Evolutionary conservation across 2,329 filamentous ascomycete species (phyloP).

Genomic region (Alternaria metachromatica): DNA sequence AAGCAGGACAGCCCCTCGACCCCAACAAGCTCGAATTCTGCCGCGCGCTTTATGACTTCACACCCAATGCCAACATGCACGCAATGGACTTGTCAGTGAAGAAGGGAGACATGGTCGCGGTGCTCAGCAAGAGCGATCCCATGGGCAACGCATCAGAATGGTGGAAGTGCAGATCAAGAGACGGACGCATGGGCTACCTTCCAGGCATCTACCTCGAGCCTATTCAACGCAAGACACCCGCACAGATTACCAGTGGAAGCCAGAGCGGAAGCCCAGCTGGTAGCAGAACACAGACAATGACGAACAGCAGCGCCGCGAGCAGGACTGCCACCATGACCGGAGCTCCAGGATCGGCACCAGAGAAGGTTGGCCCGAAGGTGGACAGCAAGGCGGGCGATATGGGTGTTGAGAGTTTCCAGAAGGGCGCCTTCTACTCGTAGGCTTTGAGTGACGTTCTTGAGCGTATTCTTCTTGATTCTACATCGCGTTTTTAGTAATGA

Average conservation of each 20-base stretch:
- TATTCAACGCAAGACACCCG: conserved; percentile 64
- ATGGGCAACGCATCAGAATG: conserved; percentile 92
- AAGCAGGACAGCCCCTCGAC: conserved; percentile 68
- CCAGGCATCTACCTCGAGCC: conserved; percentile 88
- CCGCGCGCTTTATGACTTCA: conserved; percentile 92
- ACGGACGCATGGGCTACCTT: conserved; percentile 89
- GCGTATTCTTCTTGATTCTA: conserved; percentile 18
- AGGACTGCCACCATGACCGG: conserved; percentile 55
- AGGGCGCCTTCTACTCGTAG: conserved; percentile 71
- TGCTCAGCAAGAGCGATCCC: conserved; percentile 90
- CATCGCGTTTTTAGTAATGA: conserved; percentile 5
- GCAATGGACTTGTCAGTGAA: conserved; percentile 89
- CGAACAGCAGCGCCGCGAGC: conserved; percentile 51
- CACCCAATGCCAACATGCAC: conserved; percentile 71
- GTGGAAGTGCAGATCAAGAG: conserved; percentile 93
- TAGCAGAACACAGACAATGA: conserved; percentile 64
- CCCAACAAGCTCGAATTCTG: conserved; percentile 95
- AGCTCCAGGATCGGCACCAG: conserved; percentile 52
- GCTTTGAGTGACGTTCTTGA: conserved; percentile 3
- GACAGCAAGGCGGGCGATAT: conserved; percentile 69
- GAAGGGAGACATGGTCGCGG: conserved; percentile 94
- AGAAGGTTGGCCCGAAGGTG: conserved; percentile 54
- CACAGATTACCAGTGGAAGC: conserved; percentile 53
- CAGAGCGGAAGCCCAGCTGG: conserved; percentile 51
- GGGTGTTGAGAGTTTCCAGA: conserved; percentile 73